A percentile compares a stretch with the other conserved stretches of the same genome.
These are phyloP conservation scores for Suhomyces kunorum DNA, from an alignment of 1,139 yeast species.

Conservation along the genomic window DNA sequence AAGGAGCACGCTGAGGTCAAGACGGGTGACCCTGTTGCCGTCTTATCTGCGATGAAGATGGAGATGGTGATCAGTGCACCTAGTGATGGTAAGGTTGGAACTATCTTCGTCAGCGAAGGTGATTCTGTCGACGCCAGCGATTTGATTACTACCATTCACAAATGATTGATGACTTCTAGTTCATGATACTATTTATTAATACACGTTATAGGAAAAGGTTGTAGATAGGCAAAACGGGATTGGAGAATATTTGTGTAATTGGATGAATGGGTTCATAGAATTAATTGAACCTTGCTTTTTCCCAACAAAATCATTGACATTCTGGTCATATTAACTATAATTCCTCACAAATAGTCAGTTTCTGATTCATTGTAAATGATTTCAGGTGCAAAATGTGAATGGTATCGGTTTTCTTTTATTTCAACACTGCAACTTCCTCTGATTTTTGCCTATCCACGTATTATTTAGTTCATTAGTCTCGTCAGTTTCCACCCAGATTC, in stretches of 20 bases:
- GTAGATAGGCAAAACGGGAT: background rate
- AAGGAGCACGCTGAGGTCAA: constrained; percentile 85
- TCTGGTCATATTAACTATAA: too few relatives aligned
- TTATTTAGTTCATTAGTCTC: background rate
- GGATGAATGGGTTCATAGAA: too few relatives aligned
- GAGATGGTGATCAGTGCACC: constrained; percentile 98
- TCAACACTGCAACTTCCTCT: too few relatives aligned
- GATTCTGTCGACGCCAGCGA: constrained; percentile 96
- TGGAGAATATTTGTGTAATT: too few relatives aligned
- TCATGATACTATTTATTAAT: constrained; percentile 8
- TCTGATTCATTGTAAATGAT: too few relatives aligned
- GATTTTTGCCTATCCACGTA: background rate
- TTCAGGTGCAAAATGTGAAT: too few relatives aligned
- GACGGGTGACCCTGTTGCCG: constrained; percentile 96
- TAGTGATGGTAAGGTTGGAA: constrained; percentile 78
- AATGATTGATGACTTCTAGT: constrained; percentile 9
- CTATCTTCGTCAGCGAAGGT: constrained; percentile 78
- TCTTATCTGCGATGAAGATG: constrained; percentile 98
- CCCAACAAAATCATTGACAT: too few relatives aligned
- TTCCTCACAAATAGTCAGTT: too few relatives aligned
- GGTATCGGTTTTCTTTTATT: too few relatives aligned
- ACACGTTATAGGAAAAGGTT: background rate
- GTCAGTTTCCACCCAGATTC: background rate
- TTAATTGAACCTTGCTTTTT: too few relatives aligned
- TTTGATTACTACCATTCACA: constrained; percentile 50